Evolutionary conservation across 331 rosid genomes (phyloP), one percentile per base, ranked within the genome.

Genomic region (Saraca asoca): DNA sequence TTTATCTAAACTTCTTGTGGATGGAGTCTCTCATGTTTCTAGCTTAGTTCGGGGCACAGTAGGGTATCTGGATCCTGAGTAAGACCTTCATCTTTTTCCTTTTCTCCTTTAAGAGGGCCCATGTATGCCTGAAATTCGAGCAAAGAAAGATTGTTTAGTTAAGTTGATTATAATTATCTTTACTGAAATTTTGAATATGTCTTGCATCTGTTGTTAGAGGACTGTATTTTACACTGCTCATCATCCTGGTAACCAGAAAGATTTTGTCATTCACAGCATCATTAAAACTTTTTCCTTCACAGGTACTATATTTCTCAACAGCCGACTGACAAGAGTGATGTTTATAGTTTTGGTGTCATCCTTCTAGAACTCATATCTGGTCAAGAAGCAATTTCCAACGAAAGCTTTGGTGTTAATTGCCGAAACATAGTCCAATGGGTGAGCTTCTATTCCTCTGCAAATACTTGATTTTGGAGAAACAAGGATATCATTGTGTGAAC

Each of bases 1-100:
- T 57, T 94, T 91, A 54, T 91, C 97, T 16, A 91, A 91, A 79
- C 90, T 91, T 62, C 89, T 89, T 9, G 95, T 91, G 16, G 97
- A 91, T 29, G 97, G 91, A 34, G 95, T 65, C 69, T 88, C 96
- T 60, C 97, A 91, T 52, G 97, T 91, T 46, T 91, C 97, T 2
- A 91, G 97, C 83, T 78, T 84, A 46, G 97, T 91, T 76, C 83
- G 97, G 41, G 97, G 97, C 52, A 91, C 97, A 31, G 91, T 91
- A 4, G 97, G 97, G 43, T 91, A 91, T 85, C 71, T 91, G 68
- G 97, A 91, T 81, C 97, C 97, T 2, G 96, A 88, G 97, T 91
- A 86, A 79, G 91, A 39, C 82, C 76, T 59, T 78, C 39, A 62
- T 60, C 58, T 37, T 1, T 66, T 56, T 59, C 24, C 50, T 59